Base-by-base conservation (phyloP, 805 yeast species). In the Jamesozyma lodderae region DNA sequence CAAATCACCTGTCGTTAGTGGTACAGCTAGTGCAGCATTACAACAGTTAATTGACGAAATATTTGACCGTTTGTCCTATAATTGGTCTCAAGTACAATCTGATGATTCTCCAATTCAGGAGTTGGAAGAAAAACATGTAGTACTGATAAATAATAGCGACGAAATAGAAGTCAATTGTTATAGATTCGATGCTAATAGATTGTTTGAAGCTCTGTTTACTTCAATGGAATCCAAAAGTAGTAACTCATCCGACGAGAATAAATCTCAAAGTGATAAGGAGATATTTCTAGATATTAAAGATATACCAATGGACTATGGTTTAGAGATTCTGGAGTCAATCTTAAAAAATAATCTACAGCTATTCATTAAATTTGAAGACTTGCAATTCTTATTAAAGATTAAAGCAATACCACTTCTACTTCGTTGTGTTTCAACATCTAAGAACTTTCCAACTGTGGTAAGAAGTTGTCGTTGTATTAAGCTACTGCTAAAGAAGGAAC, bases 11-110 rank as follows among this genome's bases (percentile, higher is more conserved):
- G 83, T 84, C 48, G 95, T 92, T 4, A 70, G 76, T 11, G 88
- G 87, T 51, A 84, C 97, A 0, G 96, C 97, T 0, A 78, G 85
- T 35, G 98, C 97, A 2, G 86, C 97, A 3, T 70, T 87, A 33
- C 94, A 87, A 45, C 97, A 92, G 56, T 62, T 92, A 31, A 70
- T 87, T 32, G 75, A 81, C 26, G 75, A 81, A 22, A 72, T 87
- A 0, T 90, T 81, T 57, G 97, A 90, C 70, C 75, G 52, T 69
- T 76, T 33, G 46, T 55, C 46, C 6, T 46, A 41, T 15, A 37
- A 46, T 8, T 41, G 47, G 41, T 16, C 18, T 16, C 31, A 28
- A 30, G n/a, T 17, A 8, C 6, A 4, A 7, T n/a, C 11, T 11
- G 14, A 16, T 26, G 29, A 26, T 26, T n/a, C 28, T 1, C 40